Percentiles rank a stretch among this genome's conserved stretches.
Conservation (phyloP, 495 filamentous ascomycete species). For the Penicillium longicatenatum region DNA sequence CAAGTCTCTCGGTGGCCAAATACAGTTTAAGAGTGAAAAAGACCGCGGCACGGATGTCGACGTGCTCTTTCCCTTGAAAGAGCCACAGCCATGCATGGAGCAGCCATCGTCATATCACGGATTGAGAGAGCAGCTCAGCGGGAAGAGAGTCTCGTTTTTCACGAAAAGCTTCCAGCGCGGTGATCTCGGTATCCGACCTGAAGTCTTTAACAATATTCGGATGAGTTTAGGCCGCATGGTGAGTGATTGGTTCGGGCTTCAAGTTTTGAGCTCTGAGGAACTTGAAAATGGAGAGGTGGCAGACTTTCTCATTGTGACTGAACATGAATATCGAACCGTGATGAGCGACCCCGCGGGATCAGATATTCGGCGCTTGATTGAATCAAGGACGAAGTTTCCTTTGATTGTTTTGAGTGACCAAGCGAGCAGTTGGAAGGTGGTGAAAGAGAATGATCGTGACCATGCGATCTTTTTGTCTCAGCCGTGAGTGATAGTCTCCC, state of each 20-base stretch:
- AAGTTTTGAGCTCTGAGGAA: conserved; percentile 33
- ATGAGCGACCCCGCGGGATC: conserved; percentile 7
- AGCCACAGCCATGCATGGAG: not conserved
- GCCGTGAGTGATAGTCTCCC: conserved; percentile 21
- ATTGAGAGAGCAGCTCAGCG: conserved; percentile 19
- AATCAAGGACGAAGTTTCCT: conserved; percentile 13
- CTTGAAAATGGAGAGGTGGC: conserved; percentile 5
- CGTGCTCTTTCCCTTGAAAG: conserved; percentile 34
- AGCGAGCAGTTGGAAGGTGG: conserved; percentile 20
- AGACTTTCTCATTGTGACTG: conserved; percentile 27
- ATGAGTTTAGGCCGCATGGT: conserved; percentile 24
- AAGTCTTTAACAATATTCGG: conserved; percentile 20
- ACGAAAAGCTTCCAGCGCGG: conserved; percentile 18
- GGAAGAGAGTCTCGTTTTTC: conserved; percentile 29
- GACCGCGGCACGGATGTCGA: conserved; percentile 62
- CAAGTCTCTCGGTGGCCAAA: conserved; percentile 56
- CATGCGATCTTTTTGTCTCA: conserved; percentile 26
- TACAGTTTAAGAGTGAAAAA: conserved; percentile 58
- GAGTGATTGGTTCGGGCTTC: conserved; percentile 35
- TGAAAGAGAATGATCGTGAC: conserved; percentile 19
- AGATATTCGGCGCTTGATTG: conserved; percentile 12
- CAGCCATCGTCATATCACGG: conserved; percentile 4
- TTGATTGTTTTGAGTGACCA: conserved; percentile 26
- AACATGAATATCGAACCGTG: conserved; percentile 23
- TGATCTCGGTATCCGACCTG: conserved; percentile 15